Evolutionary conservation across 305 asterid genomes (phyloP).

Genomic region (Solanum aculeatissimum): DNA sequence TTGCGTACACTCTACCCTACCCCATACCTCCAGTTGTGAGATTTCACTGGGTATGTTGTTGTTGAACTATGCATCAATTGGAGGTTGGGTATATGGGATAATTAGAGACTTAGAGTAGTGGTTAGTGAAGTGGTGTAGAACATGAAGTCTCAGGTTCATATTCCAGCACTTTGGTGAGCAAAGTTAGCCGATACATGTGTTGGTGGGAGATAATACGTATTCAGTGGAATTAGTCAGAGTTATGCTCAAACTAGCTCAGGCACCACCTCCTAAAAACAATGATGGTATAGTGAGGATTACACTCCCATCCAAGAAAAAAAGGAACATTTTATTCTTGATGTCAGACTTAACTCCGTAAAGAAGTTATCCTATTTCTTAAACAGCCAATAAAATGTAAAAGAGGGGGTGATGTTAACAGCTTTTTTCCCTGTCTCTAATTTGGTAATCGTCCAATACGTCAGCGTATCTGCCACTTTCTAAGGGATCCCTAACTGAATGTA

Average conservation of each 20-base stretch:
- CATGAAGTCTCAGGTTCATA: not conserved
- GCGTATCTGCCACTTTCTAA: not conserved
- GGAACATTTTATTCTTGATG: not conserved
- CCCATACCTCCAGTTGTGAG: too few relatives aligned
- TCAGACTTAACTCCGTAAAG: not conserved
- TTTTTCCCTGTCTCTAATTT: not conserved
- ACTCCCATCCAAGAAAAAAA: not conserved
- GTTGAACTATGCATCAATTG: not conserved
- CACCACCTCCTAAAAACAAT: not conserved
- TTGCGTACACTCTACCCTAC: too few relatives aligned
- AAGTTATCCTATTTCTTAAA: not conserved
- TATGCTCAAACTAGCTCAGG: not conserved
- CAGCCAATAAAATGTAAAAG: not conserved
- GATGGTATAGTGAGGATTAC: not conserved
- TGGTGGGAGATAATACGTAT: not conserved
- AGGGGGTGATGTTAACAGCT: not conserved
- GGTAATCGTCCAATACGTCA: not conserved
- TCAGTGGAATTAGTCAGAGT: not conserved
- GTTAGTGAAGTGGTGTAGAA: not conserved
- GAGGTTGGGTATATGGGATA: not conserved
- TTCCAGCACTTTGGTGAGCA: not conserved
- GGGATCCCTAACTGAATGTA: not conserved
- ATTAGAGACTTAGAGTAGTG: not conserved
- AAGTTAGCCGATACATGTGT: not conserved
- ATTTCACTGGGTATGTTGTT: too few relatives aligned